Evolutionary conservation across 805 yeast genomes (phyloP), one percentile per base, ranked within the genome.

Genomic region (Limtongia smithiae): DNA sequence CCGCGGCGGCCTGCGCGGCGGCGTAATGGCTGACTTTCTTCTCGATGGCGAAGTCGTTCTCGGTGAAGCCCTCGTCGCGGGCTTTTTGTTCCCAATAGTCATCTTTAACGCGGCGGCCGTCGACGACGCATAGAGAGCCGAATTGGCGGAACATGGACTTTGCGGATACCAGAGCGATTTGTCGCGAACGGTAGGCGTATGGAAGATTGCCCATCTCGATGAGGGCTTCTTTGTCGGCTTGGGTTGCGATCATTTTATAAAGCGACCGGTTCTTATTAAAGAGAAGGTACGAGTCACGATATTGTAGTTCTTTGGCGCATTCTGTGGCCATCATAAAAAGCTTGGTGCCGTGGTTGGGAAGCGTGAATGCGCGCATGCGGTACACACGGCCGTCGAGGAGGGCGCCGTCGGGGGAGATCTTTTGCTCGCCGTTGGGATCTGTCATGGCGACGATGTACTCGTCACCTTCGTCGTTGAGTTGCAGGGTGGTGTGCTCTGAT

Each of bases 61-160:
- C 71, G 1, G 73, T 70, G 43, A 74, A 72, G 0, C 75, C 75
- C 51, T 74, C 74, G 17, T 65, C 67, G 33, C 61, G 64, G 0
- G 73, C 73, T 3, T 65, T 57, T 3, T 65, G 66, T 53, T 77
- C 82, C 79, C 80, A 79, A 60, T 79, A 79, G 60, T 79, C 83
- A 61, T 79, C 83, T 2, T 62, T 52, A 3, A 78, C 68, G 49
- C 82, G 68, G 32, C 65, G 63, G 5, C 83, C 83, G n/a, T 65
- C 60, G 1, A 64, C 64, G 18, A 79, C 60, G 2, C 75, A 61
- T 20, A 77, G 64, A 1, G 82, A 77, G 31, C 83, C 83, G 62
- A 76, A 78, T 40, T 67, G 67, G 44, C 78, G 65, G 55, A 63
- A 79, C 38, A 76, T 68, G 1, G 75, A 69, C 38, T 72, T 68